Evolutionary conservation across 1,284 basidiomycete species (phyloP).

Genomic region (Leccinum griseonigrum): DNA sequence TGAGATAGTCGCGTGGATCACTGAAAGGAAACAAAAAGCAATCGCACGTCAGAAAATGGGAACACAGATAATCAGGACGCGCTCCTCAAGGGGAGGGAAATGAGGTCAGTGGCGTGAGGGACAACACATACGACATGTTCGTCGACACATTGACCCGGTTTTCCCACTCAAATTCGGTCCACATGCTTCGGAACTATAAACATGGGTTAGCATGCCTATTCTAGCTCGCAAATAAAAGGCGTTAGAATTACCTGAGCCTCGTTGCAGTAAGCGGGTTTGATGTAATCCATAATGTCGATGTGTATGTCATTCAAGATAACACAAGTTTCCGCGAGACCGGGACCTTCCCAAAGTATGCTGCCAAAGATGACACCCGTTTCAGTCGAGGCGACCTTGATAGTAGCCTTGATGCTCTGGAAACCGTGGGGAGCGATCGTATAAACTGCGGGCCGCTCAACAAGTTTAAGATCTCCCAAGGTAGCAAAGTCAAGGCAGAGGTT

Average conservation of each 20-base stretch:
- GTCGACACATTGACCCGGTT: conserved; percentile 86
- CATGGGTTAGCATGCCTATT: conserved; percentile 1
- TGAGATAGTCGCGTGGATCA: conserved; percentile 71
- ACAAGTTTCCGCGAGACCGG: conserved; percentile 80
- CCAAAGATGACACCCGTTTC: conserved; percentile 99
- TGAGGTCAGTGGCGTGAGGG: background rate
- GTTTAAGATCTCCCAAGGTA: conserved; percentile 94
- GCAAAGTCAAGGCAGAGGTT: conserved; percentile 98
- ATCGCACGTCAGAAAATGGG: background rate
- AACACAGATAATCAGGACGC: background rate
- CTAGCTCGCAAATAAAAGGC: background rate
- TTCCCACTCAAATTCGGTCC: conserved; percentile 93
- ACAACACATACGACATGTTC: conserved; percentile 49
- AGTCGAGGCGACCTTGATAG: conserved; percentile 96
- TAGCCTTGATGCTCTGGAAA: conserved; percentile 99
- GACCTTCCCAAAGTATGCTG: conserved; percentile 97
- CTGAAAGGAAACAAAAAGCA: conserved; percentile 29
- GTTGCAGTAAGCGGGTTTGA: conserved; percentile 95
- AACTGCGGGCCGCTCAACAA: conserved; percentile 92
- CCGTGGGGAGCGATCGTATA: conserved; percentile 95
- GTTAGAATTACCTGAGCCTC: conserved; percentile 76
- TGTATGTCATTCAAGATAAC: conserved; percentile 97
- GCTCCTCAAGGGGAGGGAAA: background rate
- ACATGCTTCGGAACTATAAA: conserved; percentile 84
- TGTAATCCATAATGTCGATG: conserved; percentile 99